Percentiles rank a stretch among this genome's conserved stretches.
These are phyloP conservation scores for Xylaria sp. DNA, from an alignment of 2,329 filamentous ascomycete species.

Conservation along the genomic window DNA sequence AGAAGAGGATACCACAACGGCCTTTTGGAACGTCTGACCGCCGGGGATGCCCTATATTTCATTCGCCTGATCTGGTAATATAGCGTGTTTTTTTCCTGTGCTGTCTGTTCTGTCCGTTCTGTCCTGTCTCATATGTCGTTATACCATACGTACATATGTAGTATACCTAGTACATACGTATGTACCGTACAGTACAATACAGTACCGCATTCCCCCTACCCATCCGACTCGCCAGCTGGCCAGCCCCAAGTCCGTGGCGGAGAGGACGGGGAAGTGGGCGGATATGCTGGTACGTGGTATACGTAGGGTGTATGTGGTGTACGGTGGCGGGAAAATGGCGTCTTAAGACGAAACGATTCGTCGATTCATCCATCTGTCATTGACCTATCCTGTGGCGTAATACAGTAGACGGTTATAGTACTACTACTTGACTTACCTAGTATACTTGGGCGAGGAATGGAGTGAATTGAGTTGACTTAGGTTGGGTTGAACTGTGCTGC, in stretches of 20 bases:
- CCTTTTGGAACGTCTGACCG: slow-evolving; percentile 22
- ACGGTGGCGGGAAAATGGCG: slow-evolving; percentile 2
- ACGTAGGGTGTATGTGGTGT: background rate
- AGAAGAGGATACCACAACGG: background rate
- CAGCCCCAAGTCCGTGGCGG: background rate
- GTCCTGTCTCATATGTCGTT: slow-evolving; percentile 5
- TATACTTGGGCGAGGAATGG: background rate
- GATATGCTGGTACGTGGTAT: background rate
- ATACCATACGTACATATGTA: background rate
- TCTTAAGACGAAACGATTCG: background rate
- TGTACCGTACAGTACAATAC: too few relatives aligned
- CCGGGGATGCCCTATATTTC: slow-evolving; percentile 11
- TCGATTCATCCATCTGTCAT: background rate
- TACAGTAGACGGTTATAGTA: background rate
- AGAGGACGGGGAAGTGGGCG: background rate
- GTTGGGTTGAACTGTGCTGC: background rate
- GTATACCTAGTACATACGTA: background rate
- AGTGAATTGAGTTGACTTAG: background rate
- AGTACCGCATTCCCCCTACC: background rate
- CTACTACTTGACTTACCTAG: background rate
- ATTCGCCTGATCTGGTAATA: slow-evolving; percentile 20
- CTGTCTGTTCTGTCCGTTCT: background rate
- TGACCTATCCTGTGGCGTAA: background rate
- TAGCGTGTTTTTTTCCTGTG: background rate
- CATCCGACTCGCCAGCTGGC: too few relatives aligned